Conservation (phyloP, 2,329 filamentous ascomycete species). For the Aureobasidium sp. region DNA sequence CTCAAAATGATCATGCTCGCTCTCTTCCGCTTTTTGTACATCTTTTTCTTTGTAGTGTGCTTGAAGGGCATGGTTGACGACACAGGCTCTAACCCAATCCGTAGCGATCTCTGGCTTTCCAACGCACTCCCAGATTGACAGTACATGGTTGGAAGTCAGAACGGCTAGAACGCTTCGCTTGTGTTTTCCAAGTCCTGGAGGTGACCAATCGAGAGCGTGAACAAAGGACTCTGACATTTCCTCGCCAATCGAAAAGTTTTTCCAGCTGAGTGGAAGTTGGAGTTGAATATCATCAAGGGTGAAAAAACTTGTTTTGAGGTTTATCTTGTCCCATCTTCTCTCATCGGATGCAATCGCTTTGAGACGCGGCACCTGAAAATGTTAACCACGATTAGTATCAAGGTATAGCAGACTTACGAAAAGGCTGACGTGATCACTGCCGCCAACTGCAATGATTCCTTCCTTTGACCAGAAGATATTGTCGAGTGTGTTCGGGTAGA, state of each 20-base stretch:
- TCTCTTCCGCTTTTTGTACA: conserved; percentile 27
- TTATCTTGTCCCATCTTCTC: conserved; percentile 31
- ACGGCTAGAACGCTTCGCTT: conserved; percentile 49
- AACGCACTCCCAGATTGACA: conserved; percentile 50
- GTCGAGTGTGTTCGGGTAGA: conserved; percentile 46
- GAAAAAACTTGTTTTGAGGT: conserved; percentile 47
- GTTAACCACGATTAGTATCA: not conserved
- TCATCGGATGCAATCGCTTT: conserved; percentile 24
- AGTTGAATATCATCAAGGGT: conserved; percentile 42
- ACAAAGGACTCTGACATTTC: conserved; percentile 50
- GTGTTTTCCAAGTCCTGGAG: conserved; percentile 49
- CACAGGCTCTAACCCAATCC: conserved; percentile 46
- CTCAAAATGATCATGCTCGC: conserved; percentile 18
- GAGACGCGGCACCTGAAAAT: conserved; percentile 19
- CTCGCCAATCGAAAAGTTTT: conserved; percentile 50
- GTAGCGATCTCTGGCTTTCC: conserved; percentile 35
- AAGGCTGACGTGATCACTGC: conserved; percentile 49
- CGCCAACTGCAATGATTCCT: conserved; percentile 51
- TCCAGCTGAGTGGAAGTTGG: conserved; percentile 40
- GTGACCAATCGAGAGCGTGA: conserved; percentile 49
- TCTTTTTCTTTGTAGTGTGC: conserved; percentile 21
- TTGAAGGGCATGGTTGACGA: conserved; percentile 47
- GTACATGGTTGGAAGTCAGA: conserved; percentile 49
- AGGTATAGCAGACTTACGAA: conserved; percentile 34
- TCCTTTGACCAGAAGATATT: conserved; percentile 55